Evolutionary conservation across 306 rosid species (phyloP), one percentile per base, ranked within the genome.

Genomic region (Quercus parvula): DNA sequence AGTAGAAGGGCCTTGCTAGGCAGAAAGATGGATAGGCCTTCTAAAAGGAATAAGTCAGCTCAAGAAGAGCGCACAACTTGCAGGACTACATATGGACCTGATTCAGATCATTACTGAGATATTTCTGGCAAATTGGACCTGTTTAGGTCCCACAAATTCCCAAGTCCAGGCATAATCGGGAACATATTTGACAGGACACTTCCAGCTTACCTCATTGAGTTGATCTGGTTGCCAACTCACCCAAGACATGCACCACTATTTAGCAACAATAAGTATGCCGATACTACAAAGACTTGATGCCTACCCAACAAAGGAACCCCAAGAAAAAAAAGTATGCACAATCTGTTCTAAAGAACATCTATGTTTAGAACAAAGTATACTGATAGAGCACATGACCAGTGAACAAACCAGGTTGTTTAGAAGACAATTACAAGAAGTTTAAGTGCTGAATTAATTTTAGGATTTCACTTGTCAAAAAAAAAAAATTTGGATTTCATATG

Each of bases 401-500:
- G 6, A 77, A 52, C 31, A 56, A 55, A 35, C 4, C 30, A 35
- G 52, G 63, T 38, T 69, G 24, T 69, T 33, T 38, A 58, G 71
- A 85, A 62, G 75, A 41, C 30, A 49, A 71, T 13, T 9, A 31
- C 20, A 70, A 81, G 73, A 69, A 73, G 46, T 17, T 11, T 7
- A 56, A 19, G 24, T 19, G 44, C 27, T 17, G 10, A 72, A 28
- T 10, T 71, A 28, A 27, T 54, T 5, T 24, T 54, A 15, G 25
- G 61, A 52, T 28, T 30, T 49, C 14, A 20, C 44, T 38, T 38
- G 10, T 38, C 44, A 6, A 38, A 6, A 38, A 38, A 35, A 6
- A 38, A 38, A 38, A 6, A 5, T 22, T 52, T 3, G 17, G 59
- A 51, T 30, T 30, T 51, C 15, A 22, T 18, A 55, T 3, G 44